phyloP scores from a whole-genome alignment of 768 basidiomycete genomes.

The Trametopsis cervina region DNA sequence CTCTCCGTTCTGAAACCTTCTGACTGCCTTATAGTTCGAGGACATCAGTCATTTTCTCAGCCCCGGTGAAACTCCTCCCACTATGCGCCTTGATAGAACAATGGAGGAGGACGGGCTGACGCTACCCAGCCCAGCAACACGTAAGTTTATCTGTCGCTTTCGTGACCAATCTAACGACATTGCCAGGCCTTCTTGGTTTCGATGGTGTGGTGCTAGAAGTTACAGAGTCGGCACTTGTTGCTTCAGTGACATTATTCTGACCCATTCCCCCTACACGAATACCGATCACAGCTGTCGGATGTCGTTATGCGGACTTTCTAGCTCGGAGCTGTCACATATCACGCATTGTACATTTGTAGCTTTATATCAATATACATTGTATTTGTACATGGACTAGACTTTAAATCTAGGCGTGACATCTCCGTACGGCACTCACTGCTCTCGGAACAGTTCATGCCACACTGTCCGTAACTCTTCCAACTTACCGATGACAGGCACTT shows the following conservation, averaged over 20 bases:
- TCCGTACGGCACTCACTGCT: conserved; percentile 1
- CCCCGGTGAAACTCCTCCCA: conserved; percentile 67
- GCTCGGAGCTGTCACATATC: too few relatives aligned
- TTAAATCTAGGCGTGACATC: not conserved
- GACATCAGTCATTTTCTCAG: conserved; percentile 72
- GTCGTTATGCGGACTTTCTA: too few relatives aligned
- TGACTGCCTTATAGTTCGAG: conserved; percentile 46
- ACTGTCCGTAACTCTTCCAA: conserved; percentile 62
- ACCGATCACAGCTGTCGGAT: not conserved
- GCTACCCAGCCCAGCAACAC: conserved; percentile 57
- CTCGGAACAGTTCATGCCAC: conserved; percentile 72
- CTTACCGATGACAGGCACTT: conserved; percentile 43
- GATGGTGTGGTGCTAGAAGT: conserved; percentile 79
- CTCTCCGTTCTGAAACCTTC: not conserved
- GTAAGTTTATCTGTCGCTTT: conserved; percentile 35
- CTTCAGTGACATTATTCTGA: conserved; percentile 59
- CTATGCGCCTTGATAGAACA: conserved; percentile 75
- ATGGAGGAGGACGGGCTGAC: conserved; percentile 69
- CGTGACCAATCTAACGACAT: conserved; percentile 11
- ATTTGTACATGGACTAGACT: not conserved
- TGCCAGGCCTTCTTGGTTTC: conserved; percentile 58
- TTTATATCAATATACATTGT: not conserved
- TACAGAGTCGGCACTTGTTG: conserved; percentile 70
- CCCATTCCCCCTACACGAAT: too few relatives aligned
- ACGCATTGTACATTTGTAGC: not conserved